Evolutionary conservation across 1,284 basidiomycete genomes (phyloP).

Genomic region (Trametes polyzona): DNA sequence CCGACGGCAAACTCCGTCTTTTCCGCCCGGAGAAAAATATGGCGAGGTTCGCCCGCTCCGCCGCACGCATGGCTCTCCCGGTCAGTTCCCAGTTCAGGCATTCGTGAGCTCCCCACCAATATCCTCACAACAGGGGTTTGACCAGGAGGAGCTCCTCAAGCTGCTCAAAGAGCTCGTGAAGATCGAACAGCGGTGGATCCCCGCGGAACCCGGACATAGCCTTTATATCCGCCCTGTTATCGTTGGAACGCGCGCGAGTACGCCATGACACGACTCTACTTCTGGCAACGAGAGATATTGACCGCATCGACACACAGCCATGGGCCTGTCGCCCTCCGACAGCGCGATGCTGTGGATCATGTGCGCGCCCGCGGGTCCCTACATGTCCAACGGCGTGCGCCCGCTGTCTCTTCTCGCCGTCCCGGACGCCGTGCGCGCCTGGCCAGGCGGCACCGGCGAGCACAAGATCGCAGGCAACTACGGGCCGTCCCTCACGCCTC

Average conservation of each 20-base stretch:
- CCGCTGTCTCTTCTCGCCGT: slow-evolving; percentile 75
- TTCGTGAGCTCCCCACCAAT: neutral
- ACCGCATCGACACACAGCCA: slow-evolving; percentile 37
- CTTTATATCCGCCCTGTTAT: slow-evolving; percentile 84
- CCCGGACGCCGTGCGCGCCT: slow-evolving; percentile 69
- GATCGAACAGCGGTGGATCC: slow-evolving; percentile 79
- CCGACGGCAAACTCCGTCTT: slow-evolving; percentile 63
- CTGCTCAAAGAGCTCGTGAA: slow-evolving; percentile 73
- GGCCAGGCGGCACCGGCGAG: slow-evolving; percentile 80
- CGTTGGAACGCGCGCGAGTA: slow-evolving; percentile 76
- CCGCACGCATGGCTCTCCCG: slow-evolving; percentile 69
- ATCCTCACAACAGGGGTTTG: slow-evolving; percentile 67
- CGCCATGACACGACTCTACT: slow-evolving; percentile 19
- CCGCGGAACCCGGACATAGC: slow-evolving; percentile 65
- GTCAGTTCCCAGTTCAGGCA: slow-evolving; percentile 36
- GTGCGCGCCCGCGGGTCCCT: slow-evolving; percentile 68
- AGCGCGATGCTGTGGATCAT: slow-evolving; percentile 77
- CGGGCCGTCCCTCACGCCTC: slow-evolving; percentile 67
- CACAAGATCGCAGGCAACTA: slow-evolving; percentile 77
- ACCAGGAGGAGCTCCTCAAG: slow-evolving; percentile 62
- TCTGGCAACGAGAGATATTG: neutral
- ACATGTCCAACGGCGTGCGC: slow-evolving; percentile 64
- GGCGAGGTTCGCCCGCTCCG: slow-evolving; percentile 68
- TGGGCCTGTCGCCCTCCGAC: slow-evolving; percentile 73
- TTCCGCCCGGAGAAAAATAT: slow-evolving; percentile 87